Conservation (phyloP, 2,329 filamentous ascomycete species). For the Cercospora sojina region DNA sequence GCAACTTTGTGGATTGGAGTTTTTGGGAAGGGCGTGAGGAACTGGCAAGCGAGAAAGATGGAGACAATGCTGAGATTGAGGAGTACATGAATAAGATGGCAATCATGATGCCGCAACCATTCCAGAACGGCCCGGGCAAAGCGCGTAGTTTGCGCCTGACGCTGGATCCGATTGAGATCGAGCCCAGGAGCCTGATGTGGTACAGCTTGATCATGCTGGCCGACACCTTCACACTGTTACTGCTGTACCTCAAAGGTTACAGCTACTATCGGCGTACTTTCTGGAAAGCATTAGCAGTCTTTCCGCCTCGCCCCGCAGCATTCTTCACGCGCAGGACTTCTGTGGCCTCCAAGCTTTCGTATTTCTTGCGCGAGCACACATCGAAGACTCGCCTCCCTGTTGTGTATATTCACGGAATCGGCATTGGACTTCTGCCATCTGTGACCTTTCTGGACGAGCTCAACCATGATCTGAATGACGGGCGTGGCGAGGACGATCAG, state of each 20-base stretch:
- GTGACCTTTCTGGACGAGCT: slow-evolving; percentile 57
- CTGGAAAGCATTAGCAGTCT: slow-evolving; percentile 48
- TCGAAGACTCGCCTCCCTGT: slow-evolving; percentile 59
- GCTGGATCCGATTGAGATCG: slow-evolving; percentile 61
- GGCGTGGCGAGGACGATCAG: slow-evolving; percentile 41
- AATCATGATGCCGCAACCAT: slow-evolving; percentile 49
- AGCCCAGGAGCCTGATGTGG: slow-evolving; percentile 59
- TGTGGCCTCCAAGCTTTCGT: slow-evolving; percentile 53
- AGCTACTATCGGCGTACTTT: slow-evolving; percentile 27
- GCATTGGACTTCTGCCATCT: slow-evolving; percentile 66
- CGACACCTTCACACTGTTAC: slow-evolving; percentile 39
- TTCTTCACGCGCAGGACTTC: slow-evolving; percentile 51
- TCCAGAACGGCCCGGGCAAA: slow-evolving; percentile 57
- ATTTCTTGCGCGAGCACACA: slow-evolving; percentile 66
- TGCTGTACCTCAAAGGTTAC: slow-evolving; percentile 30
- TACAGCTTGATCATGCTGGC: slow-evolving; percentile 58
- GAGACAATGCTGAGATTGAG: slow-evolving; percentile 54
- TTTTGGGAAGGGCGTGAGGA: slow-evolving; percentile 64
- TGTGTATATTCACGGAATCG: slow-evolving; percentile 70
- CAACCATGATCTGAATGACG: slow-evolving; percentile 36
- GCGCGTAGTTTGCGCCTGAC: slow-evolving; percentile 63
- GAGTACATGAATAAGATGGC: slow-evolving; percentile 57
- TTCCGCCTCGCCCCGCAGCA: slow-evolving; percentile 59
- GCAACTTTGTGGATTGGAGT: slow-evolving; percentile 67
- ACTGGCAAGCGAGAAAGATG: slow-evolving; percentile 50